These are phyloP conservation scores for Gautieria morchelliformis DNA, from an alignment of 768 basidiomycete species.

Conservation along the genomic window DNA sequence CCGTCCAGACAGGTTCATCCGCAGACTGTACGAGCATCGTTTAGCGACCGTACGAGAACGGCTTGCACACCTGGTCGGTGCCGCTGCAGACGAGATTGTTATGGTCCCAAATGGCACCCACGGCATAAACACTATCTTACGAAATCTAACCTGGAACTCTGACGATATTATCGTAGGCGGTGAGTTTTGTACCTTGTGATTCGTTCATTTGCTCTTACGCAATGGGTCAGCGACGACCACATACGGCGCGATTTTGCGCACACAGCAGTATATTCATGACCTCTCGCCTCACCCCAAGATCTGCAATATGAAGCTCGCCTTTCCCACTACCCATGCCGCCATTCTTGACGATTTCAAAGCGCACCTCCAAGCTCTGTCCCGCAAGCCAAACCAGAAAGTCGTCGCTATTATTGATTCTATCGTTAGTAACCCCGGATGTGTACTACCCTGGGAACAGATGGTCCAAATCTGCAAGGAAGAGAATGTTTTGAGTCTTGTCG, in stretches of 20 bases:
- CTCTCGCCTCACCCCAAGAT: conserved; percentile 41
- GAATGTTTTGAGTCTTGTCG: conserved; percentile 58
- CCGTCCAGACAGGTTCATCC: conserved; percentile 25
- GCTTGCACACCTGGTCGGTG: conserved; percentile 22
- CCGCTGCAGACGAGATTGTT: conserved; percentile 22
- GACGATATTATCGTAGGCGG: conserved; percentile 59
- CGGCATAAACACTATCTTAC: conserved; percentile 56
- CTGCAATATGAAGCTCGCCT: conserved; percentile 39
- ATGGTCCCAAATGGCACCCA: conserved; percentile 52
- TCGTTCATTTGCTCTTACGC: neutral
- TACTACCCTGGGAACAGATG: conserved; percentile 64
- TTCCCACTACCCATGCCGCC: conserved; percentile 46
- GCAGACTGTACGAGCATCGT: conserved; percentile 17
- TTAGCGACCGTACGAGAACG: conserved; percentile 18
- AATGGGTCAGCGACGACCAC: conserved; percentile 38
- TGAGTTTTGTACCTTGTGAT: conserved; percentile 17
- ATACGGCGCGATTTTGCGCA: conserved; percentile 45
- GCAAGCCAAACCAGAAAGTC: conserved; percentile 32
- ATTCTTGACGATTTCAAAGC: conserved; percentile 43
- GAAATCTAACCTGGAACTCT: conserved; percentile 57
- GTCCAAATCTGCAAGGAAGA: conserved; percentile 55
- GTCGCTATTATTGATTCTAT: conserved; percentile 67
- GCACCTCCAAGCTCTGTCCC: conserved; percentile 24
- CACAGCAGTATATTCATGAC: conserved; percentile 46
- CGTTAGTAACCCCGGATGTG: conserved; percentile 47